Conservation (phyloP, 129 eudicot genomes). For the Pulicaria dysenterica region DNA sequence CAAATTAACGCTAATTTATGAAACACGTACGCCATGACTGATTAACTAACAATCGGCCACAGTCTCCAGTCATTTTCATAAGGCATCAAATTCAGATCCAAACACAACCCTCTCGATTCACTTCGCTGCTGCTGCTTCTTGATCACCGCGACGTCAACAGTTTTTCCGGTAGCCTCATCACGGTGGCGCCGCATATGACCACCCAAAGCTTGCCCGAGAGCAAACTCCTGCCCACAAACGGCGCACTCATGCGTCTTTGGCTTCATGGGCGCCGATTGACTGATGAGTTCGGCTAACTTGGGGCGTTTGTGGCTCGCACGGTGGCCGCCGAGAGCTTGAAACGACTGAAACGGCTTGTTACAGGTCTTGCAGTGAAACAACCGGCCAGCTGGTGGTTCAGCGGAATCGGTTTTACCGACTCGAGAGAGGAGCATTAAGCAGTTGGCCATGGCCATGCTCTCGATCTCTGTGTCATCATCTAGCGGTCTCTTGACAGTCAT, state of each 20-base stretch:
- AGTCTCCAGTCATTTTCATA: constrained; percentile 39
- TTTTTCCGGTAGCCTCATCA: constrained; percentile 23
- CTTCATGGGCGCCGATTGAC: constrained; percentile 24
- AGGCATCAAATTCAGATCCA: constrained; percentile 53
- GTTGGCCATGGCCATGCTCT: constrained; percentile 54
- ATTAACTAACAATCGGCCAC: constrained; percentile 27
- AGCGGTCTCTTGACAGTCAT: constrained; percentile 45
- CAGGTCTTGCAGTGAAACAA: constrained; percentile 56
- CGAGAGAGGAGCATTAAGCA: constrained; percentile 57
- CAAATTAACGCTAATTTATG: not conserved
- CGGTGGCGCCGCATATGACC: constrained; percentile 66
- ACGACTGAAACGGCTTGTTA: constrained; percentile 50
- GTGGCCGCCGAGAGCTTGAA: constrained; percentile 73
- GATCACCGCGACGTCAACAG: not conserved
- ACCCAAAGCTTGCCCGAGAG: constrained; percentile 62
- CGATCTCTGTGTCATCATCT: constrained; percentile 43
- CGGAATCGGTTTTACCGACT: constrained; percentile 23
- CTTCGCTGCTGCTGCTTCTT: constrained; percentile 17
- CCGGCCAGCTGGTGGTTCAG: constrained; percentile 29
- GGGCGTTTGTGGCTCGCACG: constrained; percentile 61
- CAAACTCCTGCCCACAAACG: constrained; percentile 57
- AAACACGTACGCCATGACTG: not conserved
- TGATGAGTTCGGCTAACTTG: not conserved
- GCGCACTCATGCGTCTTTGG: constrained; percentile 55
- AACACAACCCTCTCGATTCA: constrained; percentile 25